Evolutionary conservation across 2,329 filamentous ascomycete genomes (phyloP), one percentile per base, ranked within the genome.

Genomic region (Dactylellina haptotyla): DNA sequence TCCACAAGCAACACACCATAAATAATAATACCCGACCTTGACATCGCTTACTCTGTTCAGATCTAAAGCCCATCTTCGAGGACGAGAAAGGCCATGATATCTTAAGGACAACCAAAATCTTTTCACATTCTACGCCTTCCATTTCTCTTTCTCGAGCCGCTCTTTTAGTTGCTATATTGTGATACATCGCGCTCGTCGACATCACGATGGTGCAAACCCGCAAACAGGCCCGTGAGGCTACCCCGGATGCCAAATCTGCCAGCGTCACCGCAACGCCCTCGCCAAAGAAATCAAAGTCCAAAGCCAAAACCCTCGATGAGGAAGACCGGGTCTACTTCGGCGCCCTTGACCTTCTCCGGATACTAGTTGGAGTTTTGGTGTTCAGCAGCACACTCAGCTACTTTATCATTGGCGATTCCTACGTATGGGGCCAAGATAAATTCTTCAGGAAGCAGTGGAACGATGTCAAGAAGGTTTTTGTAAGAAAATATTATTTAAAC

Each of bases 361-460:
- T 93, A 28, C 78, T 93, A 48, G 85, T 85, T 30, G 91, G 91
- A 62, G 80, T 93, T 12, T 76, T 89, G 32, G 77, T 91, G 45
- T 86, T 89, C 50, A 90, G 87, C 23, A 87, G 85, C 78, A 88
- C 86, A 16, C 83, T 93, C 62, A 93, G 90, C 82, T 94, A 93
- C 81, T 87, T 93, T 75, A 84, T 91, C 77, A 92, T 90, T 75
- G 89, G 89, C 74, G 87, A 91, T 79, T 89, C 87, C 69, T 84
- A 89, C 75, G 84, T 88, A 66, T 95, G 90, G 89, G 88, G 84
- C 76, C 89, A 83, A 81, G 82, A 90, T 81, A 78, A 89, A 82
- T 88, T 90, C 83, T 78, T 89, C 82, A 79, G 84, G 79, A 39
- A 84, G 78, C 81, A 86, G 78, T 85, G 92, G 82, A 86, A 86